Evolutionary conservation across 805 yeast genomes (phyloP).

Genomic region (Candida xiaguanensis): DNA sequence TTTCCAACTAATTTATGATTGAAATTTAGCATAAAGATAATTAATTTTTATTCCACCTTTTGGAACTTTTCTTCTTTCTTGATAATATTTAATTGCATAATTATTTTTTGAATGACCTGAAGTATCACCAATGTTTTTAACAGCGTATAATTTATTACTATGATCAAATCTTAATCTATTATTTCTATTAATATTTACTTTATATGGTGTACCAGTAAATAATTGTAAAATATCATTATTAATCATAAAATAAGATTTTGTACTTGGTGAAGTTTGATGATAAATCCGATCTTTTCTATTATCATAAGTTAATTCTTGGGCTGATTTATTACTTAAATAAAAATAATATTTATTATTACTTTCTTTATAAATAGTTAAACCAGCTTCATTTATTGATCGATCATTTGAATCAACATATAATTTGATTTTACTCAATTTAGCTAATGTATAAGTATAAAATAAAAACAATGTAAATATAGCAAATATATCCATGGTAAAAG

Average conservation of each 20-base stretch:
- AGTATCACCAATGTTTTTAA: constrained; percentile 5
- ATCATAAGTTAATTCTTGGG: constrained; percentile 5
- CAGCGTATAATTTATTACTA: constrained; percentile 4
- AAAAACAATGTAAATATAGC: neutral
- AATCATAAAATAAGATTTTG: neutral
- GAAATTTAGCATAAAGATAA: constrained; percentile 1
- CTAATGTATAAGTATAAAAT: constrained; percentile 4
- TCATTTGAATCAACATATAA: constrained; percentile 23
- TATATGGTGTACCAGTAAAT: neutral
- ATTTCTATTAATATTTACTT: constrained; percentile 1
- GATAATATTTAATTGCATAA: constrained; percentile 4
- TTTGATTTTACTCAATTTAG: constrained; percentile 11
- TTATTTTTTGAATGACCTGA: neutral
- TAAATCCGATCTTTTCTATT: constrained; percentile 2
- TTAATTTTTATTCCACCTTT: constrained; percentile 3
- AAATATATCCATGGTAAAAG: neutral
- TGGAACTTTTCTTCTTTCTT: constrained; percentile 1
- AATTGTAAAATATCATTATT: constrained; percentile 5
- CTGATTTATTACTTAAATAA: constrained; percentile 5
- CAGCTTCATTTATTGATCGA: constrained; percentile 22
- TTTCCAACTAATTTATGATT: neutral
- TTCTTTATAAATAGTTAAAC: constrained; percentile 37
- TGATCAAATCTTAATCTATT: neutral
- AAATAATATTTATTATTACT: constrained; percentile 42
- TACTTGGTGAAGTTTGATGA: constrained; percentile 1